Base-by-base conservation (phyloP, 176 grass and related monocot genomes). In the Triticum turgidum region DNA sequence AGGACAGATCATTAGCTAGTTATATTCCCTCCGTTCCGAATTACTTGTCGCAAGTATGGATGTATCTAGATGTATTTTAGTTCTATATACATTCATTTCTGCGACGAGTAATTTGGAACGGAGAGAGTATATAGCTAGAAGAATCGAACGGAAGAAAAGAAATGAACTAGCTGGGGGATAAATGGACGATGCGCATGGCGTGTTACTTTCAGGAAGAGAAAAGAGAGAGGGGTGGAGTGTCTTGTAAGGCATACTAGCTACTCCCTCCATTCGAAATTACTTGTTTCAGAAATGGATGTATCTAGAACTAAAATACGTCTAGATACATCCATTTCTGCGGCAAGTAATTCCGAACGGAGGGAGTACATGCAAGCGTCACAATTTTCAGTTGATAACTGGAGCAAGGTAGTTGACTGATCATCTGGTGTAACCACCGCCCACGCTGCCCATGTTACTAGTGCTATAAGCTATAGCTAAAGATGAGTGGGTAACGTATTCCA, bases 241-340 rank as follows among this genome's bases (percentile, higher is more conserved):
- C 76, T 90, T 90, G 80, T 58, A 87, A 83, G 89, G 74, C 89
- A 90, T 83, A 80, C 89, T 59, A n/a, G 5, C 15, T 74, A 30
- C 29, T 30, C 29, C 29, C 29, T 30, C 2, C 0, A 2, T 30
- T 30, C 29, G 29, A 3, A 30, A 30, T 30, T 30, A 30, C 29
- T 30, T 30, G 29, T 30, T 2, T 30, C 2, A 2, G 29, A 30
- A 30, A 30, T 30, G 29, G 29, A 30, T 30, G 2, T 30, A 30
- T 30, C 2, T 30, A 30, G 29, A 30, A 30, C 29, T 30, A 30
- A 30, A 30, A 30, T 30, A 30, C 2, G 2, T 30, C 0, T 30
- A 30, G 29, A 30, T 30, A 30, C 29, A 30, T 30, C 29, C 29
- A 30, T 30, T 30, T 30, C 29, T 30, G 29, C 29, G 29, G 29